Conservation (phyloP, 2,329 filamentous ascomycete species). For the Trichoderma afroharzianum region DNA sequence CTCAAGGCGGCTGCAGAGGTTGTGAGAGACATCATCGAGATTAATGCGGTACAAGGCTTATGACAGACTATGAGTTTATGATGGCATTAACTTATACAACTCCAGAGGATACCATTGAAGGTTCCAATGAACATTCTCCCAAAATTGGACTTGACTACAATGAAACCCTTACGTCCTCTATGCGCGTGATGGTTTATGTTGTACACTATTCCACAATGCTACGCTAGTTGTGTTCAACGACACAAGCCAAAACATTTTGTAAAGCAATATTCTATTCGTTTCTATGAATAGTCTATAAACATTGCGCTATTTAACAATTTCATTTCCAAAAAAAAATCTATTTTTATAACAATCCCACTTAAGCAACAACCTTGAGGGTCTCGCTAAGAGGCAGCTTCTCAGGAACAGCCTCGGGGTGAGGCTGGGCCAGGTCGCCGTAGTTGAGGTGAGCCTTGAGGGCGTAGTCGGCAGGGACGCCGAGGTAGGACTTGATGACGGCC, state of each 20-base stretch:
- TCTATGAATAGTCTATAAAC: background rate
- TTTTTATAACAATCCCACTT: background rate
- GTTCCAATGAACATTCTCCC: too few species aligned
- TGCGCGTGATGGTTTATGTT: too few species aligned
- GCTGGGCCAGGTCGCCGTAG: background rate
- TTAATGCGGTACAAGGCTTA: background rate
- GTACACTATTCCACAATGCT: too few species aligned
- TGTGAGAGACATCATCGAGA: background rate
- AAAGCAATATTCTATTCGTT: background rate
- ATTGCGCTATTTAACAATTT: background rate
- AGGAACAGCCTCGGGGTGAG: background rate
- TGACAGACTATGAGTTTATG: background rate
- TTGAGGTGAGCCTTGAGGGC: conserved; percentile 5
- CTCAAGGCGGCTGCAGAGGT: background rate
- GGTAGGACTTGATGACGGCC: conserved; percentile 42
- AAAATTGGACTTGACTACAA: too few species aligned
- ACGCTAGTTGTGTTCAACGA: too few species aligned
- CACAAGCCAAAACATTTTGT: background rate
- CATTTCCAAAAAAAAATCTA: background rate
- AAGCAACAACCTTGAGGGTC: background rate
- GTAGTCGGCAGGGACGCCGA: background rate
- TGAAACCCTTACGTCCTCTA: too few species aligned
- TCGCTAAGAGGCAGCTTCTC: conserved; percentile 8
- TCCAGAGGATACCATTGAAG: too few species aligned
- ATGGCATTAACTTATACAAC: too few species aligned